Base-by-base conservation (phyloP, 768 basidiomycete species). In the Multifurca ochricompacta region DNA sequence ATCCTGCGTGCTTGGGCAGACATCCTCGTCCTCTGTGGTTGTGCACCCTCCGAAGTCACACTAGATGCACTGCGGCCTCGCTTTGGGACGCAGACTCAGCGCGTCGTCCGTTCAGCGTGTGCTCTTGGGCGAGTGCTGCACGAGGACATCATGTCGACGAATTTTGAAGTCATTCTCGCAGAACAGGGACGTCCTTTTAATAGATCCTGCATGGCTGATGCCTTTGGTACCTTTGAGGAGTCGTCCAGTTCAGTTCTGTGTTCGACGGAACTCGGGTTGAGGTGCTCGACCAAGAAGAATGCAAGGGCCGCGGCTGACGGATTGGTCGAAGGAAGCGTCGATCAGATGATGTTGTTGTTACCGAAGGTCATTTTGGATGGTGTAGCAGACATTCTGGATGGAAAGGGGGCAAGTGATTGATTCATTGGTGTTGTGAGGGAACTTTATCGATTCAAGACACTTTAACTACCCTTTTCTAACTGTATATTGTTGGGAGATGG, bases 361-460 rank as follows among this genome's bases (percentile, higher is more conserved):
- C 85, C 87, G n/a, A 88, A 85, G 66, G 85, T 88, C 3, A 79
- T 89, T 36, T 68, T 88, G 52, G 85, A 88, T 63, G 81, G 81
- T n/a, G 83, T 85, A 11, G 70, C 76, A 57, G 73, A 78, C 44
- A 71, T 77, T 60, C 68, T 78, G 42, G 73, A 74, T 41, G 48
- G 56, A 4, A 60, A 28, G 42, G 53, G 32, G 11, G 51, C 27
- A n/a, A 23, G 34, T 31, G 50, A 42, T 28, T 51, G 32, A 37
- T 27, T 16, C 52, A 28, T 45, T 34, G 6, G 13, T 31, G 13
- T 13, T 23, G 30, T 16, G 11, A 14, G 35, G 32, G 40, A 32
- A 40, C 23, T 6, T 25, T 37, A 41, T 32, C 19, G 44, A 28
- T 9, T n/a, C n/a, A n/a, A 42, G 21, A 23, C 27, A 8, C 41